Evolutionary conservation across 2,329 filamentous ascomycete species (phyloP), one percentile per base, ranked within the genome.

Genomic region (Exophiala sp.): DNA sequence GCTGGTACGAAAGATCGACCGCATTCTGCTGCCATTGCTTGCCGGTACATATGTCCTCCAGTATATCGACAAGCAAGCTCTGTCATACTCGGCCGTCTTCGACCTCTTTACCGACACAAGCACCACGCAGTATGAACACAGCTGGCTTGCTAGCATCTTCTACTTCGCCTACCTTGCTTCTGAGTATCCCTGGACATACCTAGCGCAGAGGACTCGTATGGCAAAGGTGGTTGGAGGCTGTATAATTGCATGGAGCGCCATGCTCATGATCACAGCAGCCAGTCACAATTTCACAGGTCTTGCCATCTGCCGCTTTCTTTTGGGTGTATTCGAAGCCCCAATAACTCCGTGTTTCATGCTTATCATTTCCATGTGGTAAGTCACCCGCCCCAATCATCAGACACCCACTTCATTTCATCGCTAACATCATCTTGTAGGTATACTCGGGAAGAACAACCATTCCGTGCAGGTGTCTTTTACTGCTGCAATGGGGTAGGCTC

Each of bases 21-120:
- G 63, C 52, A 68, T 67, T 54, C 66, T 82, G 32, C 75, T 84
- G 66, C 83, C 75, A 3, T 57, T 76, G 54, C 73, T 78, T 71
- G 79, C 68, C 50, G 74, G 59, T 63, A 79, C 72, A 1, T 85
- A 85, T 62, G 43, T 56, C 35, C 53, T 56, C 7, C 53, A 83
- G 58, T 81, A 78, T 54, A 77, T 81, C 59, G 78, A 81, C 65
- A 83, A 83, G 66, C 74, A 78, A 56, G 76, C 78, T 0, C 67
- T 82, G 4, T 73, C 73, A 0, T 82, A 82, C 62, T 73, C 76
- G 0, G 78, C 79, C 1, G 77, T 82, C 0, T 82, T 81, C 52
- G 80, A 82, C 47, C 68, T 82, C 0, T 76, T 82, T 56, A 65
- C 66, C 10, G 72, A 72, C 16, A 79, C 78, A 0, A 66, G 71